Base-by-base conservation (phyloP, 1,284 basidiomycete genomes). In the Tilletiaria anomala region DNA sequence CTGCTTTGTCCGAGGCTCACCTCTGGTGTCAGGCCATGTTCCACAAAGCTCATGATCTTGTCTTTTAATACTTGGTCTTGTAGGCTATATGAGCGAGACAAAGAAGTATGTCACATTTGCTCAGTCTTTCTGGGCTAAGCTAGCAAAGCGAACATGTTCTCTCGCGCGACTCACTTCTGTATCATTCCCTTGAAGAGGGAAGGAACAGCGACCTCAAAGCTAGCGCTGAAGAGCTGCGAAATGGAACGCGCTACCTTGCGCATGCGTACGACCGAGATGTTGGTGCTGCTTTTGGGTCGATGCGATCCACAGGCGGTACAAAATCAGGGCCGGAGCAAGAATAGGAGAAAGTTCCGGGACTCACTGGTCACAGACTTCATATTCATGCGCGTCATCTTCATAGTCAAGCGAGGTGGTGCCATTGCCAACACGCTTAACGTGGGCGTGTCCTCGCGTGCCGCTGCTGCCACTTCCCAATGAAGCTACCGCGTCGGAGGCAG, bases 1-100 rank as follows among this genome's bases (percentile, higher is more conserved):
- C n/a, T n/a, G n/a, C n/a, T n/a, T 19, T 6, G n/a, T n/a, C 4
- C 6, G 14, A 5, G 16, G 14, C 37, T 40, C 32, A 44, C 35
- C 19, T 22, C 21, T 6, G 40, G 35, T 15, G 34, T 14, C 10
- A 44, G 34, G 14, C 43, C 46, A 24, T 40, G 29, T 6, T 51
- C 50, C 26, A 50, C 36, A 29, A 50, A 47, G 10, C 16, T 19
- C 26, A 45, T 39, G n/a, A 52, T 22, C 29, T 40, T 39, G 17
- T 49, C 48, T 20, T 35, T 29, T 10, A 47, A 32, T 3, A 52
- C 40, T 16, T 40, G 35, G 31, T 46, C 44, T 33, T 52, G 43
- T 11, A 52, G 14, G 26, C 17, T 35, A 11, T 26, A 12, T 5
- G 26, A 10, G 16, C 37, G 37, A 17, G 12, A 39, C 6, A 37